These are phyloP conservation scores for Lactarius quietus DNA, from an alignment of 768 basidiomycete species.

Conservation along the genomic window DNA sequence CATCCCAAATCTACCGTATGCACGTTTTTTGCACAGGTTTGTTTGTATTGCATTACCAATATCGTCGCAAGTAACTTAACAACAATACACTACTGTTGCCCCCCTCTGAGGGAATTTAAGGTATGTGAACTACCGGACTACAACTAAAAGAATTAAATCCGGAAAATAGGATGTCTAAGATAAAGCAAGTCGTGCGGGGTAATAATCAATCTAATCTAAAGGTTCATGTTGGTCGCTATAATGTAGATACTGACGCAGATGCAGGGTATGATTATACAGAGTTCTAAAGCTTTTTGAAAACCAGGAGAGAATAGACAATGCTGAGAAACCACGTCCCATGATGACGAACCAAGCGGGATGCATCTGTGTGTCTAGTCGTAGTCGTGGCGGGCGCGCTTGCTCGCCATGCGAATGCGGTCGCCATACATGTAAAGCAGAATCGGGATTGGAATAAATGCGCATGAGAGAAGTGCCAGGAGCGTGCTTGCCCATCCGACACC, in stretches of 20 bases:
- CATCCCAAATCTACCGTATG: too few species aligned
- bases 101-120: too few species aligned
- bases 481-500: conserved; percentile 31
- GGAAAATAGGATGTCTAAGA: background rate
- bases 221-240: background rate
- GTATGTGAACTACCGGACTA: background rate
- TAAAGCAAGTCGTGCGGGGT: background rate
- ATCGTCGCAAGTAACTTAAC: too few species aligned
- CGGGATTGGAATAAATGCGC: conserved; percentile 30
- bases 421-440: conserved; percentile 24
- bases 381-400: conserved; percentile 27
- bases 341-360: background rate
- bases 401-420: conserved; percentile 20
- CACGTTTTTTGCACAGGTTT: too few species aligned
- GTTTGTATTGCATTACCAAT: too few species aligned
- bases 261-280: background rate
- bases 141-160: background rate
- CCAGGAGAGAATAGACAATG: background rate
- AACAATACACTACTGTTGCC: too few species aligned
- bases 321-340: background rate
- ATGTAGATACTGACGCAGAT: background rate
- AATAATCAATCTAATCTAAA: background rate
- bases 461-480: conserved; percentile 31
- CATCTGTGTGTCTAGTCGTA: conserved; percentile 6
- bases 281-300: background rate